Base-by-base conservation (phyloP, 768 basidiomycete species). In the Russula vinacea region DNA sequence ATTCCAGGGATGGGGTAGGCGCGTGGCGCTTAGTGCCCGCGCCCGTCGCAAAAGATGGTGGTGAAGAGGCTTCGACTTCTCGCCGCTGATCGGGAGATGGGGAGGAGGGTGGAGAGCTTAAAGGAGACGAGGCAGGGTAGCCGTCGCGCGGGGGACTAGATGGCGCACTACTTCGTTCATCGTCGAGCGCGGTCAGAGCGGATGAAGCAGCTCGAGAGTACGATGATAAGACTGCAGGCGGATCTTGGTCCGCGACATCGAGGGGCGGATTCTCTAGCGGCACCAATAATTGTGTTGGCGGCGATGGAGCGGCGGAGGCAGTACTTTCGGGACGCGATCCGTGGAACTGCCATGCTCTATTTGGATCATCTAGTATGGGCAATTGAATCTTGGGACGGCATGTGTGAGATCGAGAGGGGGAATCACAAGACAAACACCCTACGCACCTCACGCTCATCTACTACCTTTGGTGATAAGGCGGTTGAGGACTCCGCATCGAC, bases 61-160 rank as follows among this genome's bases (percentile, higher is more conserved):
- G 5, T 32, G 14, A 19, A 0, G n/a, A 4, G 16, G 5, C 19
- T 40, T 26, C 5, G 16, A 16, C n/a, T 53, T 53, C n/a, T 45
- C 52, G 33, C 26, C 22, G 44, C 9, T 59, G 52, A 33, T 56
- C 58, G 37, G 58, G 58, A 57, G 40, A 51, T 2, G 68, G 68
- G 2, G 66, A 64, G 0, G 59, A 39, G 0, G 62, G 66, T 8
- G 62, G 68, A 2, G 68, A 67, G n/a, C 58, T 64, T 1, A 69
- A 62, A 0, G 68, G 68, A 7, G 68, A 69, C 3, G 66, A 53
- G 6, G 55, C 22, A 13, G 47, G 62, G 50, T n/a, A 42, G 5
- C 16, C 7, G 22, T 29, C 35, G 3, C 16, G 58, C 42, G 16
- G 52, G n/a, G 52, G 45, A 29, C 45, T 56, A 5, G 62, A 40